phyloP scores from a whole-genome alignment of 257 asterid genomes.

The Apocynum venetum region DNA sequence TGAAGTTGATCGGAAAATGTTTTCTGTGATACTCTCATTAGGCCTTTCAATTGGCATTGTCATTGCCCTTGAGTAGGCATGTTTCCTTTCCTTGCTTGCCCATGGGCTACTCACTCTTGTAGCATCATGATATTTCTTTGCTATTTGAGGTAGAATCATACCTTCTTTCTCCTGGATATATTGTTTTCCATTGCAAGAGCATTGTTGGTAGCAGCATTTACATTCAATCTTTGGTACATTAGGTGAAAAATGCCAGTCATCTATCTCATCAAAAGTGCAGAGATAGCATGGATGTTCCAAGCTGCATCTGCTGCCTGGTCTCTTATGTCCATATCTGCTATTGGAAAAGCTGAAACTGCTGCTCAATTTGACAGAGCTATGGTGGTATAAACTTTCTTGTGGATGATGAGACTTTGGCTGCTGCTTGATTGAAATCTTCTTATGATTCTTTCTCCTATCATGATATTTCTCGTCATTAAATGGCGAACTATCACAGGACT shows the following conservation, averaged over 20 bases:
- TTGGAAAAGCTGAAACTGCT: constrained; percentile 7
- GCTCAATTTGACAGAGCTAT: constrained; percentile 12
- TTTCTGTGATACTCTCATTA: constrained; percentile 23
- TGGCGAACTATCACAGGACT: constrained; percentile 15
- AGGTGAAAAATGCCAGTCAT: constrained; percentile 1
- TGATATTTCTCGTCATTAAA: constrained; percentile 18
- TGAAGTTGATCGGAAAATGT: constrained; percentile 43
- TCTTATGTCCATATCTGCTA: constrained; percentile 6
- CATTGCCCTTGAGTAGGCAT: constrained; percentile 31
- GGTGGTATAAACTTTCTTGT: constrained; percentile 14
- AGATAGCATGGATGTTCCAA: constrained; percentile 25
- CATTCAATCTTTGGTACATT: constrained; percentile 2
- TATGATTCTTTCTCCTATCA: constrained; percentile 18
- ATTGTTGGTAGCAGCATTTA: constrained; percentile 1
- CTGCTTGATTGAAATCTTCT: constrained; percentile 17
- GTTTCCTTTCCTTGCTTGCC: constrained; percentile 7
- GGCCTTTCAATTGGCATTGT: constrained; percentile 45
- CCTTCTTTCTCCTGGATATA: not conserved
- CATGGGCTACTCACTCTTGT: not conserved
- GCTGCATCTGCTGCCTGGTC: constrained; percentile 16
- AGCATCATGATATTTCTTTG: not conserved
- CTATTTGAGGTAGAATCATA: not conserved
- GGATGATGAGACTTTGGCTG: not conserved
- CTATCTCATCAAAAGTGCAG: constrained; percentile 10
- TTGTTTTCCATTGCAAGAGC: not conserved